Conservation (phyloP, 352 stramenopile genomes). For the Phytophthora constricta region DNA sequence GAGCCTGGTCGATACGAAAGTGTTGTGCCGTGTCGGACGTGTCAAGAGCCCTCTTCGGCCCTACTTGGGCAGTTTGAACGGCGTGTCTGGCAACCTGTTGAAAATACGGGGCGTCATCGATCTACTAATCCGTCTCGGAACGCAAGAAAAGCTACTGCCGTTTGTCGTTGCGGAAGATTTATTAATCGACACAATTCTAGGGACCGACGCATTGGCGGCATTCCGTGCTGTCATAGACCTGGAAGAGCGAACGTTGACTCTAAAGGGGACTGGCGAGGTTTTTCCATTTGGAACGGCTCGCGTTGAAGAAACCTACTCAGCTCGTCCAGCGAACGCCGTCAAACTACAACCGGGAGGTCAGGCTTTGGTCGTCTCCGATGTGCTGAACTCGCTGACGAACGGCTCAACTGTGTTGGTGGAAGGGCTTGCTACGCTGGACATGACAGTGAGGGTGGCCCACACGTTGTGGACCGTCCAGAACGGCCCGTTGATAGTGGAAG, state of each 20-base stretch:
- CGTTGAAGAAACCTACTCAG: background rate
- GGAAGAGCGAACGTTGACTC: background rate
- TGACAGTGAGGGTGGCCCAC: background rate
- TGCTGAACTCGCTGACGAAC: background rate
- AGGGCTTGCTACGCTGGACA: background rate
- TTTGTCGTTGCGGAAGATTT: background rate
- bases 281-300: conserved; percentile 1
- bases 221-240: conserved; percentile 11
- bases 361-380: background rate
- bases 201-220: conserved; percentile 3
- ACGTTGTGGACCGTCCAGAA: background rate
- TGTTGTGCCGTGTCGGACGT: background rate
- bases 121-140: background rate
- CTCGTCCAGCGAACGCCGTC: background rate
- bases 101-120: background rate
- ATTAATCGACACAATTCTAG: conserved; percentile 1
- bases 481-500: background rate
- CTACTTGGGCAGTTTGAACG: background rate
- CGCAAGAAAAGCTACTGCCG: background rate
- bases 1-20: background rate
- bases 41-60: background rate
- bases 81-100: background rate
- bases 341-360: background rate
- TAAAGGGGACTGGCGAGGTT: conserved; percentile 10
- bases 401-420: conserved; percentile 1